A percentile compares a stretch with the other conserved stretches of the same genome.
These are phyloP conservation scores for Hyaloscypha bicolor DNA, from an alignment of 495 filamentous ascomycete genomes.

Conservation along the genomic window DNA sequence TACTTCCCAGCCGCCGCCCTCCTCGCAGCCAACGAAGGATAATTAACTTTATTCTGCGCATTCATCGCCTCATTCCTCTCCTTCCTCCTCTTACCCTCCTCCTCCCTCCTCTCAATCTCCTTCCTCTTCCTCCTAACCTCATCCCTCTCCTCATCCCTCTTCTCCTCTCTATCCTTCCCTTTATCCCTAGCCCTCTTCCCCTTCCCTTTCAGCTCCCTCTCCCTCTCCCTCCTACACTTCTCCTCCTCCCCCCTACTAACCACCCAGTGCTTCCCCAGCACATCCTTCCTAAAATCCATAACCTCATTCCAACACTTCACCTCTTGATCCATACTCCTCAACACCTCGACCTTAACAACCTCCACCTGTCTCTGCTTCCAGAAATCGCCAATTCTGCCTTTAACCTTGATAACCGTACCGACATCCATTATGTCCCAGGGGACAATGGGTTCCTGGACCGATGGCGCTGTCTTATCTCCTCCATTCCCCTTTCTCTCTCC, in stretches of 20 bases:
- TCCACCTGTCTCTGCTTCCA: constrained; percentile 66
- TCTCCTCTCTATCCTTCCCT: neutral
- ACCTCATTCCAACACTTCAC: constrained; percentile 74
- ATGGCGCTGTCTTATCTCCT: constrained; percentile 9
- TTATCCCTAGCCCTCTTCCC: constrained; percentile 2
- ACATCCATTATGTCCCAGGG: constrained; percentile 53
- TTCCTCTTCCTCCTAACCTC: constrained; percentile 5
- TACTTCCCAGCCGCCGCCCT: constrained; percentile 28
- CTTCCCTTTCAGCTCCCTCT: constrained; percentile 26
- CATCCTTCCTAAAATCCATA: constrained; percentile 58
- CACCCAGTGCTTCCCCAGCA: constrained; percentile 59
- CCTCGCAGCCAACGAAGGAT: constrained; percentile 23
- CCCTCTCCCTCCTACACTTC: constrained; percentile 22
- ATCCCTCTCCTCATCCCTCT: neutral
- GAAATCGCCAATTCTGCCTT: constrained; percentile 69
- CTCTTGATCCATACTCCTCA: constrained; percentile 73
- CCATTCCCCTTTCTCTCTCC: constrained; percentile 26
- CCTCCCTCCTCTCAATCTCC: constrained; percentile 7
- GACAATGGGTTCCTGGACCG: constrained; percentile 16
- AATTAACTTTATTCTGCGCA: constrained; percentile 16
- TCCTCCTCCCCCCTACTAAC: constrained; percentile 31
- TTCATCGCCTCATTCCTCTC: neutral
- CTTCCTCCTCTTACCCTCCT: constrained; percentile 8
- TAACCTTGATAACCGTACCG: constrained; percentile 73
- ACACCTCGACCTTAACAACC: constrained; percentile 62